Base-by-base conservation (phyloP, 441 rosid genomes). In the Erodium trifolium region DNA sequence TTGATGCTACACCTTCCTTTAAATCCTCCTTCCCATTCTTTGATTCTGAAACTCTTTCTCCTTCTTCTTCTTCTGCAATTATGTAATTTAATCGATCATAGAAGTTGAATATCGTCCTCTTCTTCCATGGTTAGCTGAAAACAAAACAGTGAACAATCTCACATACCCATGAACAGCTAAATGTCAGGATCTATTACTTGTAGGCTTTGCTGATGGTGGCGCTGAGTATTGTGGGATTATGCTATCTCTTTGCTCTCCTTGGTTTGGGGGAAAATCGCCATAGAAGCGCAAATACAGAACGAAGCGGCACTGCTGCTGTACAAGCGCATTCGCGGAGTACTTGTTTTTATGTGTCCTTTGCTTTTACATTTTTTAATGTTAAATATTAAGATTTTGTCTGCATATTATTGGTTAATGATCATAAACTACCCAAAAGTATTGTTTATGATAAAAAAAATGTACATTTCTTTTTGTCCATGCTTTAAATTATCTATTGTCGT, bases 1-100 rank as follows among this genome's bases (percentile, higher is more conserved):
- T 81, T 8, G 99, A 91, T 27, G 97, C 93, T 59, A 93, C 85
- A 78, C 97, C 96, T 78, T 87, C 93, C 79, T 80, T 90, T 70
- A 86, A 83, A 71, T 76, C 83, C 70, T 55, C 72, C 76, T 14
- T 68, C 74, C 67, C 78, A 49, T 63, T 69, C 71, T 74, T 64
- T 76, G 78, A 23, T 74, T 72, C 83, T 45, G 51, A 1, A 45
- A 45, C 51, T 10, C 13, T 12, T 57, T 57, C 63, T 19, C 41
- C 81, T 75, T 74, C 67, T n/a, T 39, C 67, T n/a, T 39, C 70
- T 60, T 34, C 43, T 57, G 59, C 68, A 53, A 53, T 18, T 4
- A 51, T 13, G 59, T 9, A 57, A 57, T 17, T 17, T 23, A 18
- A 18, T 57, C 63, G 27, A 17, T 18, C 29, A 57, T 17, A 57